Conservation (phyloP, 805 yeast genomes). For the Ogataea pilisensis region DNA sequence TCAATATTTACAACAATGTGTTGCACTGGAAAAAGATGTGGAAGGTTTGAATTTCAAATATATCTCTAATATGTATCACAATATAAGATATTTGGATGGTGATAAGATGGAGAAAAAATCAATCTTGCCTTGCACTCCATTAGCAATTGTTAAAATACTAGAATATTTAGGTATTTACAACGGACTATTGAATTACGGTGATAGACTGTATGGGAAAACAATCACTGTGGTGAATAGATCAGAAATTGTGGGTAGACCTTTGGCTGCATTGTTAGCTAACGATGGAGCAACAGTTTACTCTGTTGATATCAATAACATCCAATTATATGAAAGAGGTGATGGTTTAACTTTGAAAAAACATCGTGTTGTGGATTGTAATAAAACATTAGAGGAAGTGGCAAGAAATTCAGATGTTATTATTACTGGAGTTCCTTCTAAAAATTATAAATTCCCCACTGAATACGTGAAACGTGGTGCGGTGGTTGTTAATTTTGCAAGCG, state of each 20-base stretch:
- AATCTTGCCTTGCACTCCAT: slow-evolving; percentile 93
- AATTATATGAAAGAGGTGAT: slow-evolving; percentile 91
- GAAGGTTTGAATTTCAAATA: slow-evolving; percentile 91
- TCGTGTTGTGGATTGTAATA: slow-evolving; percentile 58
- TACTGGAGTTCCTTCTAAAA: slow-evolving; percentile 88
- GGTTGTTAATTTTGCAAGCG: slow-evolving; percentile 84
- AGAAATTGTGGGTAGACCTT: slow-evolving; percentile 95
- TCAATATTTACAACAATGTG: slow-evolving; percentile 91
- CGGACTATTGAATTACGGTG: slow-evolving; percentile 76
- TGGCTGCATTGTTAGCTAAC: slow-evolving; percentile 92
- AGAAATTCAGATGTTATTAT: slow-evolving; percentile 83
- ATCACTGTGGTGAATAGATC: slow-evolving; percentile 88
- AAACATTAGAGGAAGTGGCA: slow-evolving; percentile 61
- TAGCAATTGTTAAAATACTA: slow-evolving; percentile 88
- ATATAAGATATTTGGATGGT: slow-evolving; percentile 76
- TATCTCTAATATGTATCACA: slow-evolving; percentile 93
- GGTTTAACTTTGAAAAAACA: slow-evolving; percentile 80
- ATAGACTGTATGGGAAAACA: slow-evolving; percentile 89
- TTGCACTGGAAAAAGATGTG: slow-evolving; percentile 88
- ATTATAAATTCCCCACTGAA: slow-evolving; percentile 82
- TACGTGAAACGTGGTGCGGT: slow-evolving; percentile 83
- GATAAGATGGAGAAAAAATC: slow-evolving; percentile 63
- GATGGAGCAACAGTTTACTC: slow-evolving; percentile 97
- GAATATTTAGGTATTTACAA: slow-evolving; percentile 90
- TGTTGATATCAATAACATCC: slow-evolving; percentile 81